These are phyloP conservation scores for Nigrograna mackinnonii DNA, from an alignment of 2,329 filamentous ascomycete species.

Conservation along the genomic window DNA sequence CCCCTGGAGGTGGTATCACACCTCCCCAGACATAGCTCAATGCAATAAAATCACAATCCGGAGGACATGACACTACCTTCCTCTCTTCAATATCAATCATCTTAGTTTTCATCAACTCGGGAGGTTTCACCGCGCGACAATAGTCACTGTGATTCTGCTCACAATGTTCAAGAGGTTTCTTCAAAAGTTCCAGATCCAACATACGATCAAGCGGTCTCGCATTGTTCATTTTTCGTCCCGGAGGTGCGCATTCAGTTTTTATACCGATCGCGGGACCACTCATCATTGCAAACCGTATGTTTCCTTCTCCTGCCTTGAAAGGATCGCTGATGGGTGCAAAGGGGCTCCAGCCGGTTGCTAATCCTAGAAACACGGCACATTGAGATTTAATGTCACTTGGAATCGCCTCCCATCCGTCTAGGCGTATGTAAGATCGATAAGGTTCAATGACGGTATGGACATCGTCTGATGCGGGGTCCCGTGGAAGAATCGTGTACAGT, in stretches of 20 bases:
- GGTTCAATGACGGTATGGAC: not conserved
- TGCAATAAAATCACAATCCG: slow-evolving; percentile 1
- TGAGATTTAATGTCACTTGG: not conserved
- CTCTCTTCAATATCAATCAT: not conserved
- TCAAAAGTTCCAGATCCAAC: slow-evolving; percentile 1
- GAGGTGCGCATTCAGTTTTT: not conserved
- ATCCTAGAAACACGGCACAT: not conserved
- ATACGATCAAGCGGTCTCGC: not conserved
- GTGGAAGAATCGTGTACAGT: slow-evolving; percentile 5
- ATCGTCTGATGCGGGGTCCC: not conserved
- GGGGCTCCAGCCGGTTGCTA: not conserved
- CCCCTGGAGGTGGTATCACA: not conserved
- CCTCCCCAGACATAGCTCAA: slow-evolving; percentile 4
- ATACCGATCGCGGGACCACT: slow-evolving; percentile 2
- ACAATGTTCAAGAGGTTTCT: slow-evolving; percentile 2
- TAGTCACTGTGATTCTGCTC: not conserved
- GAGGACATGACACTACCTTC: not conserved
- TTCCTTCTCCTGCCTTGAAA: not conserved
- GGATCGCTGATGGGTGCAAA: not conserved
- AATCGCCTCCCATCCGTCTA: not conserved
- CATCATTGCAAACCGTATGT: slow-evolving; percentile 3
- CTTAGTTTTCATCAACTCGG: slow-evolving; percentile 1
- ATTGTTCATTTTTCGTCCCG: slow-evolving; percentile 1
- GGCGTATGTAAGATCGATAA: not conserved
- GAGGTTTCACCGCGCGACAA: not conserved